phyloP scores from a whole-genome alignment of 2,329 filamentous ascomycete genomes.

The Epichloe sp. region DNA sequence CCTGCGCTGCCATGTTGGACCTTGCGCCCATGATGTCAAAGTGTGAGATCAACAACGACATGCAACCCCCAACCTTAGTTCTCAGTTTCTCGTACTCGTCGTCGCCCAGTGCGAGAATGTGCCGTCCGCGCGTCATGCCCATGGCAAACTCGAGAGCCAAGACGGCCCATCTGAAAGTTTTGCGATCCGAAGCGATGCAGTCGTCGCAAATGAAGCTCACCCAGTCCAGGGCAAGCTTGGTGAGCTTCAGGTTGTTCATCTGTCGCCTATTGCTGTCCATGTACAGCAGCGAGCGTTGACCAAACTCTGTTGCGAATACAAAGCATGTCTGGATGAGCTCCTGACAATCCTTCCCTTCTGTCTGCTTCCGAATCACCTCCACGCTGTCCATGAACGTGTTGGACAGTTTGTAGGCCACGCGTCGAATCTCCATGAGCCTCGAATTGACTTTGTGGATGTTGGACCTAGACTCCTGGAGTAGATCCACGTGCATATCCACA shows the following conservation, averaged over 20 bases:
- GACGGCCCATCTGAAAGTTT: constrained; percentile 96
- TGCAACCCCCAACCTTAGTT: constrained; percentile 86
- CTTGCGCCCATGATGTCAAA: constrained; percentile 98
- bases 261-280: constrained; percentile 92
- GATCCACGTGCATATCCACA: constrained; percentile 75
- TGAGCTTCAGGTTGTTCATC: constrained; percentile 95
- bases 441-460: constrained; percentile 87
- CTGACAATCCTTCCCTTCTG: constrained; percentile 72
- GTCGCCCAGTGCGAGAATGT: constrained; percentile 82
- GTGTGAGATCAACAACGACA: constrained; percentile 93
- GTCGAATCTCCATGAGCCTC: constrained; percentile 85
- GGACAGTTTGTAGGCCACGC: constrained; percentile 88
- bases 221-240: constrained; percentile 89
- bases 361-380: constrained; percentile 79
- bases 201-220: constrained; percentile 97
- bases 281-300: constrained; percentile 83
- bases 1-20: constrained; percentile 84
- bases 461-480: constrained; percentile 82
- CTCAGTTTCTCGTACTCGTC: constrained; percentile 74
- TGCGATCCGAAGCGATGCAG: constrained; percentile 83
- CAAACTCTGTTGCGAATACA: constrained; percentile 97
- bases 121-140: constrained; percentile 88
- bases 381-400: constrained; percentile 99
- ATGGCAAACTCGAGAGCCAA: constrained; percentile 91
- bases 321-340: constrained; percentile 97